Evolutionary conservation across 2,329 filamentous ascomycete species (phyloP), one percentile per base, ranked within the genome.

Genomic region (Cladophialophora exuberans): DNA sequence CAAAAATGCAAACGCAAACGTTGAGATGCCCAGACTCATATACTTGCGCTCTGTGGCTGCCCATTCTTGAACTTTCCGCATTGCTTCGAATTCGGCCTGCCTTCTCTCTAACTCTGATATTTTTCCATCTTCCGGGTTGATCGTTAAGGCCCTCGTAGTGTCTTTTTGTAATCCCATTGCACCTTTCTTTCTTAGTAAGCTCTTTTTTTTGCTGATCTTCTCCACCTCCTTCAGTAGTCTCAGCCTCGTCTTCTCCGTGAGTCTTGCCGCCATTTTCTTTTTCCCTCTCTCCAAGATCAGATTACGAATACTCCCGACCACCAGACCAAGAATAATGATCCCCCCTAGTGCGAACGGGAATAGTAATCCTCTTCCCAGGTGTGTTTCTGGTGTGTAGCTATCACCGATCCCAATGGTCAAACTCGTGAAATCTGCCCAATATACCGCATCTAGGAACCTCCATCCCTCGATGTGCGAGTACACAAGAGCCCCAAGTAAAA

Each of bases 361-460:
- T 1, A 83, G 62, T 1, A 83, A 65, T 2, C 75, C 73, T 30
- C 79, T 72, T 2, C 79, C 80, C 2, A 76, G 64, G 54, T 78
- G 74, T 0, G 79, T 82, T 15, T 64, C 67, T 1, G 81, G 81
- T 2, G 73, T 70, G 56, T 75, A 79, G 52, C 78, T 72, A 18
- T 79, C 81, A 10, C 81, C 81, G 11, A 83, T 70, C 3, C 81
- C 81, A 4, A 83, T 73, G 0, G 81, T 83, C 2, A 83, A 72
- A 1, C 82, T 66, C 0, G 81, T 83, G 41, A 80, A 80, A 59
- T 83, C 76, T 2, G 79, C 77, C 73, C 78, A 83, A 61, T 79
- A 84, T 0, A 83, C 74, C 1, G 76, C 75, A 60, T 83, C 78
- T 1, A 83, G 67, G 57, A 75, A 82, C 28, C 71, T 67, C 80